Evolutionary conservation across 257 asterid species (phyloP), one percentile per base, ranked within the genome.

Genomic region (Mitragyna speciosa): DNA sequence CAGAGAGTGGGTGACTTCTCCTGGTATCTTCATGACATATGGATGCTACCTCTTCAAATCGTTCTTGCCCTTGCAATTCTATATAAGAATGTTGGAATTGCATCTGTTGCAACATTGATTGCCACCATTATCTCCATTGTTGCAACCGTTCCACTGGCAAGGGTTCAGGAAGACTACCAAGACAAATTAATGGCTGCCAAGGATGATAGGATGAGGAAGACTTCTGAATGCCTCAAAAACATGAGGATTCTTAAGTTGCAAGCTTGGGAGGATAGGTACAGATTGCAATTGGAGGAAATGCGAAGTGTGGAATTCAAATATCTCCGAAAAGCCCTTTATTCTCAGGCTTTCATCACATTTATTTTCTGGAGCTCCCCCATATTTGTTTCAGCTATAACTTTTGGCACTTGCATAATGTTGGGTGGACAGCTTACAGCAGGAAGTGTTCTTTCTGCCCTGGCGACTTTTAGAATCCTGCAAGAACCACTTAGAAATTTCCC

Each of bases 331-430:
- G 94, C 94, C 71, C 93, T 91, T 74, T 91, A 91, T 70, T 88
- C 96, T 16, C 94, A 90, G 79, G 92, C 96, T 82, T 87, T 91
- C 75, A 87, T 90, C 77, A 91, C 96, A 17, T 91, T 91, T 74
- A 88, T 90, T 52, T 91, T 91, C 83, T 91, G 96, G 96, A 88
- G 96, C 87, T 90, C 96, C 30, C 96, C 96, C 28, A 91, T 90
- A 78, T 91, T 91, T 76, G 94, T 91, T 73, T 83, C 96, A 49
- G 96, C 93, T 78, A 76, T 88, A 63, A 91, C 96, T 56, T 91
- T 91, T 73, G 94, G 90, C 43, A 90, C 96, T 74, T 86, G 89
- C 83, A 87, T 91, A 83, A 56, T 91, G 83, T 85, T 91, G 76
- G 96, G 96, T 2, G 92, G 92, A 72, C 88, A 88, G 90, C 94